A percentile compares a stretch with the other conserved stretches of the same genome.
These are phyloP conservation scores for Rhinocladiella similis DNA, from an alignment of 2,329 filamentous ascomycete genomes.

Conservation along the genomic window DNA sequence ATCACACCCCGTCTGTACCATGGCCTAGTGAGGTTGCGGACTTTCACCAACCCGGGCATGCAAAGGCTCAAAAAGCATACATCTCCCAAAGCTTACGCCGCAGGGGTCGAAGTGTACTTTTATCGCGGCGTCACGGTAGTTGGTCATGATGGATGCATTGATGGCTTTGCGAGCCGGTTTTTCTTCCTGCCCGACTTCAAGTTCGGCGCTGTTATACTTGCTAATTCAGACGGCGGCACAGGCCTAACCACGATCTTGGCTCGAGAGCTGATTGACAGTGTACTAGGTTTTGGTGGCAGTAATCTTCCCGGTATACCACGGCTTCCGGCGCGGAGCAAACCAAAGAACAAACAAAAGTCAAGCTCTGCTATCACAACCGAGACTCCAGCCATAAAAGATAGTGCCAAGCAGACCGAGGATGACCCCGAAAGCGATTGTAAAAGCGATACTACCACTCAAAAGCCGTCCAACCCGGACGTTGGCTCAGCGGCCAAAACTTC, in stretches of 20 bases:
- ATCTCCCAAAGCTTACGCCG: constrained; percentile 30
- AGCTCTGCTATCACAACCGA: no score
- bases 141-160: constrained; percentile 33
- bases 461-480: no score
- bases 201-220: constrained; percentile 32
- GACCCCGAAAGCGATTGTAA: no score
- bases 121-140: constrained; percentile 35
- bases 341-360: no score
- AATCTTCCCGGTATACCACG: constrained; percentile 19
- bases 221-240: constrained; percentile 29
- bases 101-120: constrained; percentile 32
- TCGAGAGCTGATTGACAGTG: constrained; percentile 31
- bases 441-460: no score
- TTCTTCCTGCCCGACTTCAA: constrained; percentile 33
- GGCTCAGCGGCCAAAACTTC: background rate
- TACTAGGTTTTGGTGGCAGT: constrained; percentile 22
- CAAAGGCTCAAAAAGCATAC: constrained; percentile 20
- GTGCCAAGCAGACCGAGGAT: no score
- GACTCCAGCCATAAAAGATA: no score
- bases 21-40: constrained; percentile 4
- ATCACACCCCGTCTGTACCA: constrained; percentile 30
- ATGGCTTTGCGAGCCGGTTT: constrained; percentile 31
- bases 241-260: constrained; percentile 22
- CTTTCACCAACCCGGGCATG: constrained; percentile 20
- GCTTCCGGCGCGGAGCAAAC: background rate